A percentile compares a stretch with the other conserved stretches of the same genome.
phyloP scores from a whole-genome alignment of 2,329 filamentous ascomycete genomes.

The Hirsutella thompsonii region DNA sequence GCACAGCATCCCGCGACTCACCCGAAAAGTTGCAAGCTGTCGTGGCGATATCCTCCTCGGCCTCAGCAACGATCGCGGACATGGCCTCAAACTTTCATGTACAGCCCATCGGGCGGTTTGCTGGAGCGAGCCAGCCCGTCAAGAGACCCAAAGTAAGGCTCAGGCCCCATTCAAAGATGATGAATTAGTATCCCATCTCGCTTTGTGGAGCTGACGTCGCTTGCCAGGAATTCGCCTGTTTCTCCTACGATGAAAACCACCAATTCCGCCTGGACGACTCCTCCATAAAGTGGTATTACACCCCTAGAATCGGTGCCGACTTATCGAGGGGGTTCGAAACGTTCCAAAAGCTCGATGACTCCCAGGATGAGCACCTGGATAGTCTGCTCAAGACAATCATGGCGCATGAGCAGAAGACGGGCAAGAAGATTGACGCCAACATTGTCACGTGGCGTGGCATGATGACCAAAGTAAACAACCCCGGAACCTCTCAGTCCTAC shows the following conservation, averaged over 20 bases:
- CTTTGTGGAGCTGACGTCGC: neutral
- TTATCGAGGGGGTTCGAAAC: conserved; percentile 69
- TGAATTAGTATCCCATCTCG: neutral
- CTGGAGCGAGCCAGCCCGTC: conserved; percentile 54
- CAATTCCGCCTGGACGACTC: conserved; percentile 63
- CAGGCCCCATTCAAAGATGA: neutral
- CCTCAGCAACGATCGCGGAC: neutral
- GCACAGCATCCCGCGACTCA: no score
- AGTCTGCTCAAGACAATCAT: conserved; percentile 67
- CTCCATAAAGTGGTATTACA: conserved; percentile 81
- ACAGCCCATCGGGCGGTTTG: conserved; percentile 57
- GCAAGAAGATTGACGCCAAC: conserved; percentile 58
- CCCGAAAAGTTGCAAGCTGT: no score
- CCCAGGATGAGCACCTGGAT: conserved; percentile 76
- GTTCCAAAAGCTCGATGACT: conserved; percentile 74
- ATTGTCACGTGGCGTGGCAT: conserved; percentile 92
- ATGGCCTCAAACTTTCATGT: conserved; percentile 43
- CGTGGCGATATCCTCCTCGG: neutral
- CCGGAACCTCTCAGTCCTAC: neutral
- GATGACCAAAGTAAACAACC: conserved; percentile 74
- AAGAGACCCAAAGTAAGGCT: conserved; percentile 56
- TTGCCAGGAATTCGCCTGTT: conserved; percentile 71
- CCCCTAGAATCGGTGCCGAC: conserved; percentile 56
- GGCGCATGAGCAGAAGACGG: conserved; percentile 55
- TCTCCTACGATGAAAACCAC: conserved; percentile 84